Evolutionary conservation across 2,329 filamentous ascomycete genomes (phyloP).

Genomic region (Aspergillus uvarum): DNA sequence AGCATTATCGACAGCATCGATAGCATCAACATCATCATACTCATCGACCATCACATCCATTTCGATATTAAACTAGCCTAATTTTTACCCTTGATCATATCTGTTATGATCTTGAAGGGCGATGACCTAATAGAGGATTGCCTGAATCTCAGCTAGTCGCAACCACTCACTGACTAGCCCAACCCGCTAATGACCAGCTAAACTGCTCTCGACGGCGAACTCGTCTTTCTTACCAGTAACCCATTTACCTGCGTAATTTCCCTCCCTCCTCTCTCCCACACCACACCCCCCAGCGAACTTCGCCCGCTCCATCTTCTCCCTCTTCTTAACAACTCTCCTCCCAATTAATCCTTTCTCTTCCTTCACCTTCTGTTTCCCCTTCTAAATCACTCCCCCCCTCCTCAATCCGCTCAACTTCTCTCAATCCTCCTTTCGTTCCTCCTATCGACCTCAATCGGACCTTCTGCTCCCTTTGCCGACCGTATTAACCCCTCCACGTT

Average conservation of each 20-base stretch:
- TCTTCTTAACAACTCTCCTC: conserved; percentile 4
- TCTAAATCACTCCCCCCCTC: not conserved
- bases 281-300: conserved; percentile 12
- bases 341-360: conserved; percentile 14
- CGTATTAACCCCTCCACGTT: conserved; percentile 11
- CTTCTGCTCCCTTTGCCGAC: conserved; percentile 10
- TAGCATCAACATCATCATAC: not conserved
- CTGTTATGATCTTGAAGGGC: not conserved
- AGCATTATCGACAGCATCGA: not conserved
- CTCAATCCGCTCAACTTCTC: conserved; percentile 3
- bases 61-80: not conserved
- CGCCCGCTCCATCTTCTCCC: conserved; percentile 22
- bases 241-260: conserved; percentile 15
- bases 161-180: not conserved
- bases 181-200: not conserved
- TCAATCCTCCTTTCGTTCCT: conserved; percentile 13
- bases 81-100: not conserved
- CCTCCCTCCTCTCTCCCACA: not conserved
- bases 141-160: not conserved
- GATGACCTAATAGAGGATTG: not conserved
- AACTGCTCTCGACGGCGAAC: conserved; percentile 5
- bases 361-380: conserved; percentile 1
- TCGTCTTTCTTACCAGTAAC: conserved; percentile 4
- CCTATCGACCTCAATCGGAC: not conserved
- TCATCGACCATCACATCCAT: not conserved